Base-by-base conservation (phyloP, 2,329 filamentous ascomycete genomes). In the Sclerotinia borealis region DNA sequence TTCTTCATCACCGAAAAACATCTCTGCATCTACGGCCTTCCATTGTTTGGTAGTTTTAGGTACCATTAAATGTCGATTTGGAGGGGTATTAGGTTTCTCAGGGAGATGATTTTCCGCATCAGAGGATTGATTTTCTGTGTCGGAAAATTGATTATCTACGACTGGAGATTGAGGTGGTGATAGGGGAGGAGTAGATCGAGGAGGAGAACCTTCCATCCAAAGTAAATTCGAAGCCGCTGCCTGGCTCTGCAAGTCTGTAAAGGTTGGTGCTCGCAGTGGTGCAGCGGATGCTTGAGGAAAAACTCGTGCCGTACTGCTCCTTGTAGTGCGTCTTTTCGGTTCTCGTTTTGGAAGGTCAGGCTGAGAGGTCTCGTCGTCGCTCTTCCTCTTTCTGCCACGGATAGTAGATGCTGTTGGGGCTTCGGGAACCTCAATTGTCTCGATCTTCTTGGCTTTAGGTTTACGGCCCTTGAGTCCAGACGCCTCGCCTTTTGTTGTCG, bases 1-100 rank as follows among this genome's bases (percentile, higher is more conserved):
- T 15, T 77, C 70, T 17, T 76, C 66, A 70, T 72, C 80, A 74
- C 73, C 72, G 13, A 78, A 70, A 62, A 95, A 87, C 1, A 95
- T 79, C 36, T 97, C 93, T 4, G 96, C 80, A 69, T 96, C 91
- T 2, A 89, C 81, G 0, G 89, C 80, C 5, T 81, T 82, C 93
- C 93, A 98, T 0, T 86, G 79, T 22, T 77, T 78, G 9, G 79
- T 77, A 3, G 79, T 82, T 69, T 81, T 85, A 54, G 87, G 78
- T 25, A 81, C 80, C 47, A 86, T 79, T 64, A 80, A 73, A 69
- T 86, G 85, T 41, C 70, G 75, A 36, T 71, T 86, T 89, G 0
- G 85, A 86, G 1, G 88, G 87, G 54, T 58, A 10, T 58, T 58
- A 4, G 54, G 54, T 25, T 41, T 58, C 41, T 58, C 54, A 19